Evolutionary conservation across 2,329 filamentous ascomycete species (phyloP).

Genomic region (Colletotrichum sp.): DNA sequence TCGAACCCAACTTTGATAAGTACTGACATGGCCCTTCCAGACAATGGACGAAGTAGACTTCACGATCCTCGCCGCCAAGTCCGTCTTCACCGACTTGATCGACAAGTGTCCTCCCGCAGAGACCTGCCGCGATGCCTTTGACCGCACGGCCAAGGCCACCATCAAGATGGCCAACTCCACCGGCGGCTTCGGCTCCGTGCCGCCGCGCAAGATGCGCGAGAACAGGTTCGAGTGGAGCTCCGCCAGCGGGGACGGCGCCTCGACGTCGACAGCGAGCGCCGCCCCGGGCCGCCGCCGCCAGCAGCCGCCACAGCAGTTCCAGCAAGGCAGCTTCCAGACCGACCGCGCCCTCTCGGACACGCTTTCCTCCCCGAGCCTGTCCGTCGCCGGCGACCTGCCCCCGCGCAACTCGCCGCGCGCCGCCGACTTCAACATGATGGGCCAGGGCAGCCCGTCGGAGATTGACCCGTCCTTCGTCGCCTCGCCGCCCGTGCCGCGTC

Average conservation of each 20-base stretch:
- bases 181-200: constrained; percentile 71
- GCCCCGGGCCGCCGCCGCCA: constrained; percentile 13
- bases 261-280: constrained; percentile 26
- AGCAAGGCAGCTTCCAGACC: constrained; percentile 29
- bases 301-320: constrained; percentile 23
- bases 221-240: constrained; percentile 32
- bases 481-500: constrained; percentile 46
- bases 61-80: constrained; percentile 90
- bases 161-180: constrained; percentile 93
- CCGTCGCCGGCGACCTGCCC: constrained; percentile 37
- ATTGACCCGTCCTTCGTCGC: constrained; percentile 50
- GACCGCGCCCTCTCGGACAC: constrained; percentile 43
- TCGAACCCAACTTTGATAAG: not conserved
- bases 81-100: constrained; percentile 88
- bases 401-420: constrained; percentile 46
- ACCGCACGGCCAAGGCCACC: constrained; percentile 92
- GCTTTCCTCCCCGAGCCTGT: constrained; percentile 45
- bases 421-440: constrained; percentile 39
- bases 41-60: constrained; percentile 98
- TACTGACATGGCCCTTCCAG: constrained; percentile 41
- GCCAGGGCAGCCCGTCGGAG: constrained; percentile 31
- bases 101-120: constrained; percentile 95
- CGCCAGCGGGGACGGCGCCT: constrained; percentile 26
- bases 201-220: constrained; percentile 13
- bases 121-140: constrained; percentile 92